Conservation (phyloP, 805 yeast species). For the Candida bentonensis region DNA sequence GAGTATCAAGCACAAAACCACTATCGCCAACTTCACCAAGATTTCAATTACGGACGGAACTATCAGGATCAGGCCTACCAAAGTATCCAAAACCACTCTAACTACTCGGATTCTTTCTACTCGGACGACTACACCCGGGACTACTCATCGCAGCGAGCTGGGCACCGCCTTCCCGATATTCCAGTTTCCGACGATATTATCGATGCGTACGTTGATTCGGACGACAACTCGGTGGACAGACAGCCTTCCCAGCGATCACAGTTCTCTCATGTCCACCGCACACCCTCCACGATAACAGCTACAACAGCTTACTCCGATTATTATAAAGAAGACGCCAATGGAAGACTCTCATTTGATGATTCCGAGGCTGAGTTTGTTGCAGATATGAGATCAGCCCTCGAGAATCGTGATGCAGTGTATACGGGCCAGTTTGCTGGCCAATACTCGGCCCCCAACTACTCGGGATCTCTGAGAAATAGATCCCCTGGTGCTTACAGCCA, state of each 20-base stretch:
- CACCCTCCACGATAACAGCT: constrained; percentile 3
- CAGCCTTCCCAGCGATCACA: constrained; percentile 4
- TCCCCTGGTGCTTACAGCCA: not conserved
- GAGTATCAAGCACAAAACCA: too few species aligned
- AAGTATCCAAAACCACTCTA: too few species aligned
- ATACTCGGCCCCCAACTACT: constrained; percentile 3
- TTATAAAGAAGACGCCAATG: not conserved
- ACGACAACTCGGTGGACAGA: constrained; percentile 2
- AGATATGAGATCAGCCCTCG: constrained; percentile 1
- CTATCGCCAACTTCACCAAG: too few species aligned
- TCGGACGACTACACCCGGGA: too few species aligned
- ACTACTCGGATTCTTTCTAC: too few species aligned
- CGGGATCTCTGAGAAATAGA: not conserved
- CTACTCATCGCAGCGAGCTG: not conserved
- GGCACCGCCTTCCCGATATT: not conserved
- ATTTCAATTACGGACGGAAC: too few species aligned
- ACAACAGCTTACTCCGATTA: constrained; percentile 5
- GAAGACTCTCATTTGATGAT: not conserved
- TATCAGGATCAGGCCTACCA: too few species aligned
- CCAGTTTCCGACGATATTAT: not conserved
- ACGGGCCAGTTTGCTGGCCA: not conserved
- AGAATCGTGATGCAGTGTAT: not conserved
- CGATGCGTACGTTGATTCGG: constrained; percentile 1
- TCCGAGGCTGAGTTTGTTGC: not conserved
- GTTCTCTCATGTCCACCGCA: constrained; percentile 4